Evolutionary conservation across 495 filamentous ascomycete species (phyloP).

Genomic region (Lasiosphaeria miniovina): DNA sequence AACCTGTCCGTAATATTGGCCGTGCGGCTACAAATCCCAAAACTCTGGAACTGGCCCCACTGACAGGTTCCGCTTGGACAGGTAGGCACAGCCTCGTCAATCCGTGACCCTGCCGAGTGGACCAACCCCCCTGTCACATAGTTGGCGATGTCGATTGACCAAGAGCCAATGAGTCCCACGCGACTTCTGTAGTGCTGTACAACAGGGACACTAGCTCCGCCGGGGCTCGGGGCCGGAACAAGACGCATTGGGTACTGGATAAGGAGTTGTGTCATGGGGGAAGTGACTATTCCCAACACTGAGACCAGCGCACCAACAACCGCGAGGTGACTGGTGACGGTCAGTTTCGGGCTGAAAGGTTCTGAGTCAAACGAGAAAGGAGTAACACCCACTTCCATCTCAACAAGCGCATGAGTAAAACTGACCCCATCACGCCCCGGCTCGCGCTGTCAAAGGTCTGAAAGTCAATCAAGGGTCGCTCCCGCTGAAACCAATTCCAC

Average conservation of each 20-base stretch:
- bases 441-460: slow-evolving; percentile 41
- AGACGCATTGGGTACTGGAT: slow-evolving; percentile 10
- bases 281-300: slow-evolving; percentile 5
- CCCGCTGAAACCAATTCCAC: slow-evolving; percentile 41
- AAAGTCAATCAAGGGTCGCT: slow-evolving; percentile 40
- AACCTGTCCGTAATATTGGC: slow-evolving; percentile 15
- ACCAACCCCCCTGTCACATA: slow-evolving; percentile 1
- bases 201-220: background rate
- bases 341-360: background rate
- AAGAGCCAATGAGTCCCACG: slow-evolving; percentile 8
- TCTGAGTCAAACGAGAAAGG: background rate
- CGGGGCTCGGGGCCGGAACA: background rate
- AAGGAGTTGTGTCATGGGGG: slow-evolving; percentile 15
- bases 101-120: background rate
- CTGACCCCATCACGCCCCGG: slow-evolving; percentile 19
- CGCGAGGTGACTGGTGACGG: slow-evolving; percentile 2
- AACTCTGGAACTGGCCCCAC: slow-evolving; percentile 9
- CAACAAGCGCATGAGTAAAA: slow-evolving; percentile 3
- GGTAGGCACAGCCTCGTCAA: background rate
- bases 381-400: slow-evolving; percentile 2
- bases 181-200: slow-evolving; percentile 10
- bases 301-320: slow-evolving; percentile 10
- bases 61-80: slow-evolving; percentile 12
- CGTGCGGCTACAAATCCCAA: slow-evolving; percentile 7
- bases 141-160: slow-evolving; percentile 9